Percentiles rank a stretch among this genome's conserved stretches.
These are phyloP conservation scores for Articulospora tetracladia DNA, from an alignment of 495 filamentous ascomycete species.

Conservation along the genomic window DNA sequence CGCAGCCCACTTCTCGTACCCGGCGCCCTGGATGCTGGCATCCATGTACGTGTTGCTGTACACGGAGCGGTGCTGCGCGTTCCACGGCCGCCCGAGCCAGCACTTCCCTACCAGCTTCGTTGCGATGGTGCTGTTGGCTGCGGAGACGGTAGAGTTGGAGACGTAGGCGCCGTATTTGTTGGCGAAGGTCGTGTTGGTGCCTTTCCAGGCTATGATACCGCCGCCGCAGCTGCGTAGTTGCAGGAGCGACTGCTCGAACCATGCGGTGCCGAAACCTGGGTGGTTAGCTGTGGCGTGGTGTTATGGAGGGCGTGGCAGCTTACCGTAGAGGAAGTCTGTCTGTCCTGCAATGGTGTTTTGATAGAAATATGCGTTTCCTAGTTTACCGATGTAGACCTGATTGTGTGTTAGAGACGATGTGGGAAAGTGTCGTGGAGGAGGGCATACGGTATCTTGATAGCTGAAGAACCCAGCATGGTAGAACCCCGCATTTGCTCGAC, in stretches of 20 bases:
- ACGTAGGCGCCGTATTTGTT: conserved; percentile 67
- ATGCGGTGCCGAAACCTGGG: conserved; percentile 12
- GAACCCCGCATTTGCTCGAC: conserved; percentile 54
- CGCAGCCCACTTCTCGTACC: conserved; percentile 27
- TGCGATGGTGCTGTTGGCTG: conserved; percentile 48
- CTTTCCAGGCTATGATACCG: conserved; percentile 62
- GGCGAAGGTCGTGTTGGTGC: conserved; percentile 55
- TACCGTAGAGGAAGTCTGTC: conserved; percentile 53
- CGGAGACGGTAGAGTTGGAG: conserved; percentile 40
- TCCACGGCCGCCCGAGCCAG: conserved; percentile 58
- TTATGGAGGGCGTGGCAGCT: not conserved
- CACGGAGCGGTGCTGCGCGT: conserved; percentile 47
- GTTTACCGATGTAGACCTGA: conserved; percentile 56
- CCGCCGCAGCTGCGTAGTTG: conserved; percentile 46
- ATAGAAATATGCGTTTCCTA: conserved; percentile 57
- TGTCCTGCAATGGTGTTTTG: conserved; percentile 50
- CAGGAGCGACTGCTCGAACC: conserved; percentile 4
- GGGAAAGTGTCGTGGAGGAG: not conserved
- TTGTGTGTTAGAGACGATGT: not conserved
- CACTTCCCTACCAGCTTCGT: conserved; percentile 45
- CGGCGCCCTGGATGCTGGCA: conserved; percentile 41
- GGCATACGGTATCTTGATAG: conserved; percentile 43
- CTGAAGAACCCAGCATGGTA: conserved; percentile 54
- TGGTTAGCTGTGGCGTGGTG: too few species aligned
- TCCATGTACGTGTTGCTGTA: conserved; percentile 51